Evolutionary conservation across 345 rosid species (phyloP), one percentile per base, ranked within the genome.

Genomic region (Clarkia xantiana): DNA sequence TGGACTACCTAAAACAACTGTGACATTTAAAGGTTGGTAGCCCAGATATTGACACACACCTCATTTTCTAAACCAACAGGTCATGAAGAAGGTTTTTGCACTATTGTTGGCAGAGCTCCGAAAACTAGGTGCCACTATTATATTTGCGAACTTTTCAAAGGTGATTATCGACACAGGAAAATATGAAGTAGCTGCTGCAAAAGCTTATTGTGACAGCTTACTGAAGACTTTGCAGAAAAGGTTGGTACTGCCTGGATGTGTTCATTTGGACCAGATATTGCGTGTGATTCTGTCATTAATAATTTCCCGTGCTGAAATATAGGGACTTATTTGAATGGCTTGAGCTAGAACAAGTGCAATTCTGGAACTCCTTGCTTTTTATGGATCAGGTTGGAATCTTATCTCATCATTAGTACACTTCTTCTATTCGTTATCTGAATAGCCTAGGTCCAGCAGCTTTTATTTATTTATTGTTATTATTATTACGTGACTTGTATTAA

Each of bases 31-130:
- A n/a, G n/a, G n/a, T n/a, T n/a, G n/a, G n/a, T n/a, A 23, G 29
- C 29, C 29, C 3, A 3, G 36, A 29, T 29, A 29, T 29, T 29
- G 36, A 29, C 36, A 29, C 8, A 5, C 36, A 29, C 4, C 9
- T 29, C 36, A 29, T 29, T 44, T 44, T 23, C 7, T 57, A 16
- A 18, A 29, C 6, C 34, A 15, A 41, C 57, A 89, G 95, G 93
- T 82, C 74, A 90, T 86, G 97, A 94, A 80, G 73, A 90, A 90
- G 80, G 78, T 90, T 64, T 90, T 90, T 71, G 97, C 97, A 13
- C 59, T 90, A 66, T 71, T 90, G 53, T 63, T 90, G 88, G 80
- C 88, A 22, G 97, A 86, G 66, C 75, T 86, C 51, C 94, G 95
- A 60, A 90, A 82, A 74, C 74, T 90, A 55, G 95, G 97, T 62